Conservation (phyloP, 306 rosid genomes). For the Casuarina glauca region DNA sequence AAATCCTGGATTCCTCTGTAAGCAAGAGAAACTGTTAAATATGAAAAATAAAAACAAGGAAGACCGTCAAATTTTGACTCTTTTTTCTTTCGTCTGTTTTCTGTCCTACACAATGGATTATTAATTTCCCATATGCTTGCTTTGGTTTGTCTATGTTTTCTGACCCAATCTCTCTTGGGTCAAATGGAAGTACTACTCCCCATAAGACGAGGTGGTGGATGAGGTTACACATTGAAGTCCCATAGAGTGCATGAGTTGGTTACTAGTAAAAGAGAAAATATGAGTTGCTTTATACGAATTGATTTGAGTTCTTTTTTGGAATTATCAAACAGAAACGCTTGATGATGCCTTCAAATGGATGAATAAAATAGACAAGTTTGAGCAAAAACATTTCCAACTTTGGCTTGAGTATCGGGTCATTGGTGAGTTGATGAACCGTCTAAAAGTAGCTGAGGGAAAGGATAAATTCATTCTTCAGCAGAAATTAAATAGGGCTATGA, state of each 20-base stretch:
- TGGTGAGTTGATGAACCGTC: constrained; percentile 79
- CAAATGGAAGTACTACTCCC: background rate
- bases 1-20: background rate
- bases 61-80: background rate
- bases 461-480: constrained; percentile 76
- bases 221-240: background rate
- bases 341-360: constrained; percentile 85
- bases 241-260: background rate
- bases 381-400: constrained; percentile 67
- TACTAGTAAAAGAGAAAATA: background rate
- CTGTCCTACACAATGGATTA: background rate
- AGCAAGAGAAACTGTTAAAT: background rate
- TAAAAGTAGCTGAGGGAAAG: constrained; percentile 76
- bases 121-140: background rate
- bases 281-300: background rate
- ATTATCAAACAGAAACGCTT: constrained; percentile 52
- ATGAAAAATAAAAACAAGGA: background rate
- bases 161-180: background rate
- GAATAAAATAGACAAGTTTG: constrained; percentile 75
- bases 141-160: background rate
- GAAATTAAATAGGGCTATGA: constrained; percentile 80
- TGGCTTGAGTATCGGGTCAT: constrained; percentile 78
- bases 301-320: background rate
- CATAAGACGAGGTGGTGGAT: background rate
- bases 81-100: background rate